Evolutionary conservation across 2,329 filamentous ascomycete genomes (phyloP), one percentile per base, ranked within the genome.

Genomic region (Hypoxylon sp.): DNA sequence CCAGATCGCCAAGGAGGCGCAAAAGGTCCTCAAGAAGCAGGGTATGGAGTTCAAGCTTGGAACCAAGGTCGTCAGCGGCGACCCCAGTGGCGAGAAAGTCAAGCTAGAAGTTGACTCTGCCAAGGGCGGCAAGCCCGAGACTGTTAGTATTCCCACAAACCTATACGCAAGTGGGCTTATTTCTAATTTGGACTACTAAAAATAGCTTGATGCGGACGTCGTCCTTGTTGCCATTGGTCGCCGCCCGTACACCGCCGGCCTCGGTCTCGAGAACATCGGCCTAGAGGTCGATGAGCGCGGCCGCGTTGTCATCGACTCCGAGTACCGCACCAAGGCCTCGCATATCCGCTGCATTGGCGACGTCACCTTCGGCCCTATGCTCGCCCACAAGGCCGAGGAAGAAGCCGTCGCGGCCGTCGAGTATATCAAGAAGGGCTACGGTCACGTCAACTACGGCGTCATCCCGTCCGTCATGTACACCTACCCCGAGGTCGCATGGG

Each of bases 401-500:
- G 96, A 99, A 84, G 96, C 89, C 67, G 94, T 98, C 71, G 96
- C 96, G 32, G 95, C 91, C 64, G 87, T 98, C 70, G 96, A 99
- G 84, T 98, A 94, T 87, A 96, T 99, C 83, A 95, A 93, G 85
- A 98, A 98, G 87, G 94, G 94, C 73, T 92, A 97, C 82, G 96
- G 96, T 65, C 96, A 99, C 83, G 96, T 99, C 84, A 99, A 99
- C 91, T 99, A 99, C 85, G 93, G 90, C 77, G 93, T 92, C 81
- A 99, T 99, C 79, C 96, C 96, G 73, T 96, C 93, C 35, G 96
- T 99, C 84, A 99, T 99, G 96, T 99, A 99, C 89, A 98, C 96
- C 10, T 92, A 98, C 85, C 96, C 96, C 35, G 96, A 99, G 83
- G 96, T 98, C 73, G 94, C 96, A 37, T 99, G 96, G 96, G 96